These are phyloP conservation scores for Fagopyrum tataricum DNA, from an alignment of 148 eudicot species.

Conservation along the genomic window DNA sequence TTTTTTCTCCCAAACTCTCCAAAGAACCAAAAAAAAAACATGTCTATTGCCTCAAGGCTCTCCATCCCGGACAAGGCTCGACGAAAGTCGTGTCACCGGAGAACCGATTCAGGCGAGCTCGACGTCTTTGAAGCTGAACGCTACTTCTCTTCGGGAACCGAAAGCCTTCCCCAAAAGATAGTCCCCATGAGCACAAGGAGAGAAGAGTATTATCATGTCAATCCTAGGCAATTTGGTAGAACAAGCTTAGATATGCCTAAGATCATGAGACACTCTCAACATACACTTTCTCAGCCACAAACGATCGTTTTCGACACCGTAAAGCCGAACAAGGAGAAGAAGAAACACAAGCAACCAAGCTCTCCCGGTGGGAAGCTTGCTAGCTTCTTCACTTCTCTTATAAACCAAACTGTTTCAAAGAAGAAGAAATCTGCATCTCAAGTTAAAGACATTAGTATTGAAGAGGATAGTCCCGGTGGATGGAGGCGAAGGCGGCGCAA, in stretches of 20 bases:
- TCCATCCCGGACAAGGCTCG: conserved; percentile 26
- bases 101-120: conserved; percentile 64
- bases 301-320: background rate
- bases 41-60: conserved; percentile 31
- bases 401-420: conserved; percentile 49
- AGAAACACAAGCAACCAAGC: conserved; percentile 68
- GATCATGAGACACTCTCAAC: conserved; percentile 20
- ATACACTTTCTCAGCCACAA: conserved; percentile 10
- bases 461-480: conserved; percentile 42
- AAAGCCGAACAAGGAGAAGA: conserved; percentile 28
- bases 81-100: conserved; percentile 36
- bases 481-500: conserved; percentile 46
- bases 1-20: background rate
- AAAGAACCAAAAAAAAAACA: conserved; percentile 13
- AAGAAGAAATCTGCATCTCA: conserved; percentile 43
- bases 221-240: conserved; percentile 23
- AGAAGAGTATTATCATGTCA: background rate
- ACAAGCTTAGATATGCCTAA: conserved; percentile 60
- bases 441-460: conserved; percentile 27
- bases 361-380: conserved; percentile 89
- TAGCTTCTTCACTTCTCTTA: conserved; percentile 64
- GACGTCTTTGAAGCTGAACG: conserved; percentile 77
- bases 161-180: conserved; percentile 16
- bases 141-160: conserved; percentile 55
- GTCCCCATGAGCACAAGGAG: background rate